These are phyloP conservation scores for Magnaporthiopsis incrustans DNA, from an alignment of 2,329 filamentous ascomycete genomes.

Conservation along the genomic window DNA sequence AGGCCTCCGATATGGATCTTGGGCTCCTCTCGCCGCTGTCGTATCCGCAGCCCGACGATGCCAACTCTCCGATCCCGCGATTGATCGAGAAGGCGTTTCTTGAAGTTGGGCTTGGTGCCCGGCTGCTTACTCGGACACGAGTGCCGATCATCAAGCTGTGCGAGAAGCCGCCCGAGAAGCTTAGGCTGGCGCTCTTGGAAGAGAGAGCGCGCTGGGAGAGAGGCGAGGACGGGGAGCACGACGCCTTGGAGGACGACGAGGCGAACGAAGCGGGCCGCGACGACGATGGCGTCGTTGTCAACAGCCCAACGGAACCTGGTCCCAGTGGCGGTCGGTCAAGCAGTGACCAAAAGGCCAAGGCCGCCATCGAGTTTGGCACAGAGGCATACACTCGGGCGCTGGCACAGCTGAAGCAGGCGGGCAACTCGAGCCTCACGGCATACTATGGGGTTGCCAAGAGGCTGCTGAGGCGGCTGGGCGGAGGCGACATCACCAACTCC, in stretches of 20 bases:
- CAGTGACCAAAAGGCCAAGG: constrained; percentile 8
- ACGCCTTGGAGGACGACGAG: constrained; percentile 25
- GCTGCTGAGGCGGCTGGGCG: constrained; percentile 37
- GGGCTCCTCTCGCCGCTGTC: constrained; percentile 63
- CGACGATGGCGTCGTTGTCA: background rate
- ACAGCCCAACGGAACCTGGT: background rate
- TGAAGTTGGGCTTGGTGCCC: constrained; percentile 63
- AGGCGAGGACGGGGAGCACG: constrained; percentile 33
- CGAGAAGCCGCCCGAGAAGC: constrained; percentile 53
- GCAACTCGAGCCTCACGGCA: constrained; percentile 31
- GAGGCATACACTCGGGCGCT: constrained; percentile 10
- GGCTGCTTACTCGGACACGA: constrained; percentile 68
- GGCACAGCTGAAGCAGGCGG: constrained; percentile 30
- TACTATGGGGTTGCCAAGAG: constrained; percentile 43
- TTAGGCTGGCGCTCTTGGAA: constrained; percentile 53
- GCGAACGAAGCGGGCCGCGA: constrained; percentile 4
- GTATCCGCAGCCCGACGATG: constrained; percentile 39
- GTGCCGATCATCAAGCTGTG: constrained; percentile 87
- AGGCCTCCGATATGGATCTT: constrained; percentile 86
- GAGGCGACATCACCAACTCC: constrained; percentile 27
- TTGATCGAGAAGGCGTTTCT: constrained; percentile 69
- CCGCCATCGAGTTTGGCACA: constrained; percentile 4
- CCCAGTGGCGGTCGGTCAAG: background rate
- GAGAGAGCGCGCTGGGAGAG: constrained; percentile 67
- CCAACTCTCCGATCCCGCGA: constrained; percentile 59